Base-by-base conservation (phyloP, 163 green algal species). In the Coccomyxa subellipsoidea region DNA sequence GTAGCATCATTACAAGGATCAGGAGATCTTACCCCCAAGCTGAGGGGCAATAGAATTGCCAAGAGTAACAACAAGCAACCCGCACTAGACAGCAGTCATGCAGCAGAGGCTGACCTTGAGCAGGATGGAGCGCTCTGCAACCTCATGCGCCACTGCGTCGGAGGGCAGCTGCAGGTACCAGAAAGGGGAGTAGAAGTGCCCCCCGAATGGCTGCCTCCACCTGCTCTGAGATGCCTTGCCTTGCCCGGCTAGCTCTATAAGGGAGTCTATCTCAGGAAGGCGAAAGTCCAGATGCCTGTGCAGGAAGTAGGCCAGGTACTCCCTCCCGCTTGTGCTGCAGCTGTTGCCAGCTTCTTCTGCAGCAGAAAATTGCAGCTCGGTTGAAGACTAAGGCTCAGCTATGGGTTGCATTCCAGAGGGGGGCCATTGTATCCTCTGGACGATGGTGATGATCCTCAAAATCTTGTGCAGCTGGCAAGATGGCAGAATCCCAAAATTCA, bases 231-330 rank as follows among this genome's bases (percentile, higher is more conserved):
- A 66, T 3, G 31, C 3, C 25, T 40, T 31, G 80, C 39, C 38
- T 78, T 54, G n/a, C 23, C 72, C 80, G 69, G 70, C 25, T 21
- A 21, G n/a, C 23, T n/a, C 66, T 54, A 76, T 79, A 25, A 94
- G 25, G 1, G 92, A 84, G 29, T 93, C 82, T 0, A 96, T n/a
- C 72, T 98, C 94, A 10, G 94, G 79, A 5, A 90, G 54, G 15
- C 94, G 81, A 76, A 96, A 97, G 70, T 96, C 90, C 12, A 97
- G 82, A 32, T 93, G 83, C 0, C 93, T 84, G 79, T 98, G 94
- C 8, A 91, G 5, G 31, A 97, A 96, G 69, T 95, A 94, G 69
- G 81, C 86, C 3, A 93, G 70, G 78, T 89, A 93, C 69, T 86
- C 73, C 66, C 66, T 27, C 18, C 66, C 66, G 27, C 66, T 73